These are phyloP conservation scores for Clohesyomyces aquaticus DNA, from an alignment of 495 filamentous ascomycete genomes.

Conservation along the genomic window DNA sequence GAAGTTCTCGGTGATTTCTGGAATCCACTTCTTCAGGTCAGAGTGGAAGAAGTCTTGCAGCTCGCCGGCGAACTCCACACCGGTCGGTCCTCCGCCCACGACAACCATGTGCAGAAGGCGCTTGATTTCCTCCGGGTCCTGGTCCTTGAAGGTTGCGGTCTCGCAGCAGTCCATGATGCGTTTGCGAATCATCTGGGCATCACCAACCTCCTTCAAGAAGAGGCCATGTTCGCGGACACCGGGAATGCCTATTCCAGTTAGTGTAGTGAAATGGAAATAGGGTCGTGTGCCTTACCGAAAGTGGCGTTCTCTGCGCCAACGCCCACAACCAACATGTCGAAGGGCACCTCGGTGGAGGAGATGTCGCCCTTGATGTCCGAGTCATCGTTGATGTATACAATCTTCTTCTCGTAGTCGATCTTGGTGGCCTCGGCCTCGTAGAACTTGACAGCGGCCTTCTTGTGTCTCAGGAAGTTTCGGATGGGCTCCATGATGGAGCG, in stretches of 20 bases:
- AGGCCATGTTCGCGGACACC: slow-evolving; percentile 94
- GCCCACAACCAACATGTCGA: slow-evolving; percentile 96
- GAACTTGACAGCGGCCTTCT: slow-evolving; percentile 88
- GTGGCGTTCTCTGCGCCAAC: slow-evolving; percentile 98
- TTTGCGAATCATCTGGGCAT: slow-evolving; percentile 94
- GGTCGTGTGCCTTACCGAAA: slow-evolving; percentile 65
- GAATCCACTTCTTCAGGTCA: slow-evolving; percentile 96
- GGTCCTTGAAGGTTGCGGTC: slow-evolving; percentile 97
- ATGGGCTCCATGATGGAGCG: slow-evolving; percentile 99
- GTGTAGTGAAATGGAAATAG: not conserved
- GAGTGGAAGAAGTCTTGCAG: slow-evolving; percentile 98
- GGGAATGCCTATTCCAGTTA: slow-evolving; percentile 66
- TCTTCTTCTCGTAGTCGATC: slow-evolving; percentile 89
- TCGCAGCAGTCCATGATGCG: slow-evolving; percentile 99
- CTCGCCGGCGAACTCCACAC: slow-evolving; percentile 97
- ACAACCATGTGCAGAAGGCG: slow-evolving; percentile 99
- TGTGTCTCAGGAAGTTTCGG: slow-evolving; percentile 89
- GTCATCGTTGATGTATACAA: slow-evolving; percentile 85
- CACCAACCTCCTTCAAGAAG: slow-evolving; percentile 97
- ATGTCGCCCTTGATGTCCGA: slow-evolving; percentile 89
- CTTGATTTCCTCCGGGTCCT: slow-evolving; percentile 84
- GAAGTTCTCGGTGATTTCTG: slow-evolving; percentile 91
- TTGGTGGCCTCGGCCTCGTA: slow-evolving; percentile 98
- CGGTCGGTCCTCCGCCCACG: slow-evolving; percentile 95
- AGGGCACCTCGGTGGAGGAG: slow-evolving; percentile 84